phyloP scores from a whole-genome alignment of 495 filamentous ascomycete species.

The Aspergillus affinis region DNA sequence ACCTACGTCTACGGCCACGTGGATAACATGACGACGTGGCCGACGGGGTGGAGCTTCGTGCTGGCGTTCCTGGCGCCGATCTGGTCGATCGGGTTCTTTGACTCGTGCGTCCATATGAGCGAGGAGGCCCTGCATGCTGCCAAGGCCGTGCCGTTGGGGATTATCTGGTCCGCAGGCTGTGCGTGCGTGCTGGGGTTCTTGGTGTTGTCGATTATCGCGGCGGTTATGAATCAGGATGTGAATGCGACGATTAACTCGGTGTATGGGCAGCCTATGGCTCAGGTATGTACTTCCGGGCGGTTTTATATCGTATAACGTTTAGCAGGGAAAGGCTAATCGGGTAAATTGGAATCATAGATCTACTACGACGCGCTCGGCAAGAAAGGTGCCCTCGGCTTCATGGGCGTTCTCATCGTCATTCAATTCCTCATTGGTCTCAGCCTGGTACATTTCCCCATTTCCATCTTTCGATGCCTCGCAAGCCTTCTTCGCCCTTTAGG shows the following conservation, averaged over 20 bases:
- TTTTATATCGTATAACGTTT: neutral
- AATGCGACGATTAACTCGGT: slow-evolving; percentile 28
- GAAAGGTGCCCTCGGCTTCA: slow-evolving; percentile 45
- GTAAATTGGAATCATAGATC: slow-evolving; percentile 23
- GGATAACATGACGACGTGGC: slow-evolving; percentile 59
- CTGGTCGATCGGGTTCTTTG: slow-evolving; percentile 60
- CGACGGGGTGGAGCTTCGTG: slow-evolving; percentile 60
- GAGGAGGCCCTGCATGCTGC: slow-evolving; percentile 62
- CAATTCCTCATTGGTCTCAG: slow-evolving; percentile 49
- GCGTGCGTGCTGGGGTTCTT: slow-evolving; percentile 55
- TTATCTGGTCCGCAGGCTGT: slow-evolving; percentile 42
- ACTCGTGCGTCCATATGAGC: slow-evolving; percentile 55
- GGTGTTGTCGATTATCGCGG: slow-evolving; percentile 47
- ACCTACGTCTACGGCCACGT: slow-evolving; percentile 39
- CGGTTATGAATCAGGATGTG: slow-evolving; percentile 40
- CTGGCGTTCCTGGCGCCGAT: slow-evolving; percentile 60
- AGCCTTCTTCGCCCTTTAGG: too few species aligned
- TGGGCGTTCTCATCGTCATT: slow-evolving; percentile 41
- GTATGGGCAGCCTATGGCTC: slow-evolving; percentile 49
- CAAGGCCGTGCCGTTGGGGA: slow-evolving; percentile 60
- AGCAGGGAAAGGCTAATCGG: too few species aligned
- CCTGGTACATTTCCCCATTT: slow-evolving; percentile 26
- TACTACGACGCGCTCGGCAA: slow-evolving; percentile 49
- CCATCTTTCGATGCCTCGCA: too few species aligned
- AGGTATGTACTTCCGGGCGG: slow-evolving; percentile 23